phyloP scores from a whole-genome alignment of 1,284 basidiomycete genomes.

The Cystobasidium pallidum region DNA sequence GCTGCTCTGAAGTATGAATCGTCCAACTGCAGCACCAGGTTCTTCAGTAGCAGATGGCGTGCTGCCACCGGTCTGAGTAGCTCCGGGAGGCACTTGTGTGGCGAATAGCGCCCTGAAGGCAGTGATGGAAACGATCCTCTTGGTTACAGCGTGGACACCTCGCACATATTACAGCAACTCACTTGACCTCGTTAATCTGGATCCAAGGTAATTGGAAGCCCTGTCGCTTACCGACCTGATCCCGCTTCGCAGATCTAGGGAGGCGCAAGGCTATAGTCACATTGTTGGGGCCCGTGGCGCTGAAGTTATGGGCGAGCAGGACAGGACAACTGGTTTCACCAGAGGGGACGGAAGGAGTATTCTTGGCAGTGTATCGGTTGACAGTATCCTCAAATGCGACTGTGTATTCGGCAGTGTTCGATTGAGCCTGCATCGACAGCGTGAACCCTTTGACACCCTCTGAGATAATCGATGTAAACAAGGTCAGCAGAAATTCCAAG shows the following conservation, averaged over 20 bases:
- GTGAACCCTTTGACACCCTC: conserved; percentile 1
- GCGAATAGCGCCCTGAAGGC: too few relatives aligned
- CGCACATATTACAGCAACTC: neutral
- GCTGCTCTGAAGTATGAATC: neutral
- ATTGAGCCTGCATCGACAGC: neutral
- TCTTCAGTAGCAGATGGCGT: neutral
- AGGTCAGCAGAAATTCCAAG: too few relatives aligned
- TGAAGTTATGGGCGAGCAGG: neutral
- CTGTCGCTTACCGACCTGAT: neutral
- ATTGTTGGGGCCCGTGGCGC: neutral
- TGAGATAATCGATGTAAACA: neutral
- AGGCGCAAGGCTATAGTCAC: neutral
- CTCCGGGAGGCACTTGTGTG: too few relatives aligned
- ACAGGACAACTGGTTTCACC: conserved; percentile 11
- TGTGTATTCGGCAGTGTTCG: neutral
- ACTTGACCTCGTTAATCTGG: conserved; percentile 10
- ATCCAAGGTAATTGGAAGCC: neutral
- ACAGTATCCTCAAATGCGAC: neutral
- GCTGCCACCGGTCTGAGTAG: neutral
- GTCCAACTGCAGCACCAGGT: neutral
- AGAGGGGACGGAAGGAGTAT: neutral
- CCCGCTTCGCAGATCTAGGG: conserved; percentile 17
- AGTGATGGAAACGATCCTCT: too few relatives aligned
- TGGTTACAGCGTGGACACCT: too few relatives aligned
- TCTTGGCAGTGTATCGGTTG: neutral